Conservation (phyloP, 768 basidiomycete genomes). For the Tulasnella sp. region DNA sequence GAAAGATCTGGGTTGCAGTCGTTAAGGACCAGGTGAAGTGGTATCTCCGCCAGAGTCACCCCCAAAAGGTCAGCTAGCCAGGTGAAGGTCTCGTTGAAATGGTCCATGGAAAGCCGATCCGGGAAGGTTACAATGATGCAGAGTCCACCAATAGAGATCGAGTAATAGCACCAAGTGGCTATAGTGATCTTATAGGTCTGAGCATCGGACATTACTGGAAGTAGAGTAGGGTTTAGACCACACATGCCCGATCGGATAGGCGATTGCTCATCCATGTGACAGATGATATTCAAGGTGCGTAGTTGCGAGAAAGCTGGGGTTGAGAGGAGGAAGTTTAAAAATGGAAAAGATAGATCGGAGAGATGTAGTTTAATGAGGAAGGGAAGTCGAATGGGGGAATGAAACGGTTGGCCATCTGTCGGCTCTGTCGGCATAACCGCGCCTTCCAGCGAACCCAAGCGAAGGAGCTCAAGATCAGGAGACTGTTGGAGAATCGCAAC, state of each 20-base stretch:
- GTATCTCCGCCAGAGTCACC: neutral
- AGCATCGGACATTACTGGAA: neutral
- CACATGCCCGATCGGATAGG: neutral
- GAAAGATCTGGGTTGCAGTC: neutral
- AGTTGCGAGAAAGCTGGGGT: neutral
- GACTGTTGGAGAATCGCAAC: neutral
- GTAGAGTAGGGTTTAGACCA: neutral
- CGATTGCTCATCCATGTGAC: neutral
- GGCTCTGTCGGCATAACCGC: neutral
- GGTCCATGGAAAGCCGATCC: neutral
- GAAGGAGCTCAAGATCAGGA: neutral
- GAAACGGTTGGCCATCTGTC: no score
- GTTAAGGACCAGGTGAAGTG: neutral
- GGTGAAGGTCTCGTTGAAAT: neutral
- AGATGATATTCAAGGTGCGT: neutral
- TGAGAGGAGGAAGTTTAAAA: neutral
- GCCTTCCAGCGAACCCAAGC: neutral
- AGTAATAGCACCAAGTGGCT: no score
- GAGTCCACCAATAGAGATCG: neutral
- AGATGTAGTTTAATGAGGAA: neutral
- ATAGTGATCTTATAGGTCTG: neutral
- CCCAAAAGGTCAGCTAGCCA: neutral
- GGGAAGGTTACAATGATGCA: neutral
- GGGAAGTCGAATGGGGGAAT: neutral
- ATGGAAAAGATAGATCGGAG: neutral